A percentile compares a stretch with the other conserved stretches of the same genome.
These are phyloP conservation scores for Xylariaceae sp. DNA, from an alignment of 2,329 filamentous ascomycete species.

Conservation along the genomic window DNA sequence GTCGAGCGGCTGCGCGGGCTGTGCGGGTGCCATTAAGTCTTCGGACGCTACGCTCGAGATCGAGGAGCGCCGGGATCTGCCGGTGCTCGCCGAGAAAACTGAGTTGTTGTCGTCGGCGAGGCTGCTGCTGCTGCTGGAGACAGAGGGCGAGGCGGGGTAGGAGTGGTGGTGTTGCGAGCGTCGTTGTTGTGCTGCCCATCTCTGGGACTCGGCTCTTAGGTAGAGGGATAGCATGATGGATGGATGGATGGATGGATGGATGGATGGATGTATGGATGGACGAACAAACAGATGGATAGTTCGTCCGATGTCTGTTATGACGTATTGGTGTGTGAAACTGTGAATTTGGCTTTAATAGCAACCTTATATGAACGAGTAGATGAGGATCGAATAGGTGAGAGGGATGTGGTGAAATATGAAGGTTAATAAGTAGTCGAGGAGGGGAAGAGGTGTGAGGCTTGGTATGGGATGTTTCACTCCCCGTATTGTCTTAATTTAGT, in stretches of 20 bases:
- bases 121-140: conserved; percentile 9
- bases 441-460: neutral
- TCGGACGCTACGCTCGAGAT: conserved; percentile 32
- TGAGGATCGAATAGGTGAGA: neutral
- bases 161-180: conserved; percentile 15
- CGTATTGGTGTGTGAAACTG: too few species aligned
- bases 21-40: conserved; percentile 14
- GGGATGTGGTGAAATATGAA: neutral
- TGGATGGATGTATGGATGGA: conserved; percentile 8
- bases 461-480: neutral
- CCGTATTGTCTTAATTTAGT: neutral
- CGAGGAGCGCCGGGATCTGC: conserved; percentile 32
- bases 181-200: conserved; percentile 25
- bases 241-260: neutral
- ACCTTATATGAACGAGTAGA: neutral
- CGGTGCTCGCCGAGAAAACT: conserved; percentile 23
- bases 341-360: neutral
- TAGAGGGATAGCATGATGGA: conserved; percentile 31
- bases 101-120: conserved; percentile 26
- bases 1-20: conserved; percentile 28
- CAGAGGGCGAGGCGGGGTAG: conserved; percentile 20
- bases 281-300: neutral
- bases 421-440: neutral
- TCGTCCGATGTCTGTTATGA: too few species aligned
- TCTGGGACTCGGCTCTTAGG: conserved; percentile 28